Base-by-base conservation (phyloP, 1,284 basidiomycete species). In the Stygiomarasmius scandens region DNA sequence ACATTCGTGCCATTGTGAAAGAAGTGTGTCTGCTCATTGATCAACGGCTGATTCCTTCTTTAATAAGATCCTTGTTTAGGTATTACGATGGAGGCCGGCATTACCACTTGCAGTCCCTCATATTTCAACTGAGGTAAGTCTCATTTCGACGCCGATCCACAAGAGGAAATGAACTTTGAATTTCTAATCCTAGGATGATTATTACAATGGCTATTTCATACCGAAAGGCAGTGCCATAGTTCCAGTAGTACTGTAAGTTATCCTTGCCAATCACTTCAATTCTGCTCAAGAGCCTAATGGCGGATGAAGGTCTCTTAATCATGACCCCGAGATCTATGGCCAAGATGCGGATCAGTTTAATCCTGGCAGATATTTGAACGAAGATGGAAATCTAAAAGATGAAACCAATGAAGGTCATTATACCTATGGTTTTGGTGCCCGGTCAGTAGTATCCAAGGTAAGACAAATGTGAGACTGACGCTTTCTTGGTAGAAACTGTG, bases 301-400 rank as follows among this genome's bases (percentile, higher is more conserved):
- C n/a, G n/a, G n/a, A n/a, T n/a, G n/a, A 32, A 65, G 63, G 64
- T 59, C 55, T n/a, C 25, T 65, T 43, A 63, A 66, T 38, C 55
- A 52, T 27, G 59, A 63, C 38, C 29, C 16, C 2, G 55, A 57
- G 16, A 38, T 59, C 16, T 63, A 62, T 47, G 61, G 63, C 12
- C 23, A 48, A 32, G 61, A 64, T 36, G 63, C 58, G 1, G 58
- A 61, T 20, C 27, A 49, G 11, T 61, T 64, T 50, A 49, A 41
- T 19, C 63, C 63, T 36, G 61, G 55, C 22, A 45, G 63, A 12
- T 55, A 56, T 44, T 48, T 63, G 14, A 41, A 59, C 23, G 25
- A 43, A 11, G 44, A 64, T 5, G 63, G 63, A 5, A 52, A 55
- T 10, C 22, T 61, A 19, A 52, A 48, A 9, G 60, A 61, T 38